A percentile compares a stretch with the other conserved stretches of the same genome.
These are phyloP conservation scores for Letharia columbiana DNA, from an alignment of 495 filamentous ascomycete genomes.

Conservation along the genomic window DNA sequence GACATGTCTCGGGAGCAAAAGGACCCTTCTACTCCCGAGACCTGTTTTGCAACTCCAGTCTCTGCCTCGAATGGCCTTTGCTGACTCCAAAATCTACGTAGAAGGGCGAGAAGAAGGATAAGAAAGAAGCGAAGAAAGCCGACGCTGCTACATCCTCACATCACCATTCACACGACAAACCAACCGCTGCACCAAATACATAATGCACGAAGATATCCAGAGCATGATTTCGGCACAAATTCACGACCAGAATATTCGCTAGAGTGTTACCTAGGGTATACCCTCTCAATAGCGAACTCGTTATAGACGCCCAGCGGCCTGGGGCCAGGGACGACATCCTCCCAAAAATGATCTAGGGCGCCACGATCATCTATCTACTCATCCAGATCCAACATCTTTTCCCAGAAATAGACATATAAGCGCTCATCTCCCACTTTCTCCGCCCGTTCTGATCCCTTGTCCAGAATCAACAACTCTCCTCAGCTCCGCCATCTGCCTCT, in stretches of 20 bases:
- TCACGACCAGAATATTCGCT: neutral
- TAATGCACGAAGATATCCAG: neutral
- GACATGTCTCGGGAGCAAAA: too few species aligned
- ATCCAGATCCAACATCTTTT: neutral
- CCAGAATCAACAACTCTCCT: constrained; percentile 25
- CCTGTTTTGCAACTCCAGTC: too few species aligned
- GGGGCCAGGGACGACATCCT: neutral
- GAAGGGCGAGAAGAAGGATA: constrained; percentile 60
- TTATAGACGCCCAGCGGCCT: neutral
- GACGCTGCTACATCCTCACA: constrained; percentile 48
- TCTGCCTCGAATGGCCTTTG: too few species aligned
- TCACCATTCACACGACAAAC: constrained; percentile 31
- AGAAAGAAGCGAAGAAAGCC: constrained; percentile 57
- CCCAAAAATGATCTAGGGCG: neutral
- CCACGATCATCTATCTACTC: neutral
- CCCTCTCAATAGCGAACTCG: neutral
- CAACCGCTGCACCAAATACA: neutral
- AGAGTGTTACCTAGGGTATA: neutral
- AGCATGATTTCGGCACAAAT: neutral
- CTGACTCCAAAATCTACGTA: too few species aligned
- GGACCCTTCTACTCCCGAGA: too few species aligned
- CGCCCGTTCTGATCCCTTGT: neutral
- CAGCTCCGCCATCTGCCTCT: constrained; percentile 22
- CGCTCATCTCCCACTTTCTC: neutral
- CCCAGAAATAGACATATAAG: neutral